Base-by-base conservation (phyloP, 2,329 filamentous ascomycete species). In the Nothophaeocryptopus gaeumannii region DNA sequence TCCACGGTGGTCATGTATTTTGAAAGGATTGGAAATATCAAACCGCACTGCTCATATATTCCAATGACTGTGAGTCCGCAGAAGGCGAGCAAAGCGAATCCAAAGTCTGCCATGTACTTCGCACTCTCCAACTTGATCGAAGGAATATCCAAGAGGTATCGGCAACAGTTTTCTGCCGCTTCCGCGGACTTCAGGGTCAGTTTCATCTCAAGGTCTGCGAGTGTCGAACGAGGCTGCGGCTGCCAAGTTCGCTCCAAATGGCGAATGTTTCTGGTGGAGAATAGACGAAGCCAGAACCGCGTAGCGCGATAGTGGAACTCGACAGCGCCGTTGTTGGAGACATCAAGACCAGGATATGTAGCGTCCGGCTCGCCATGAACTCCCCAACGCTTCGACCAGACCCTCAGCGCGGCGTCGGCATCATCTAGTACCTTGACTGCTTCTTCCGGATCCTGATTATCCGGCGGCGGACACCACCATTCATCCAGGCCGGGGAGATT, bases 311-410 rank as follows among this genome's bases (percentile, higher is more conserved):
- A 48, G 15, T 48, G 45, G 11, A 42, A 48, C 7, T 35, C 31
- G n/a, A 48, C 45, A 16, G 39, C 45, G 14, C 45, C 45, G 14
- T 41, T 47, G 10, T 42, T 42, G 20, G n/a, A 29, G 5, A 44
- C 13, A 26, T 49, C 39, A 3, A 49, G 39, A 3, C 39, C 47
- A 12, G 47, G 47, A 11, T 49, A 44, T 1, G 47, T 49, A 12
- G 47, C 47, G 15, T 49, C 40, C 4, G 47, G 20, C 14, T 44
- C 47, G 2, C 47, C 47, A 33, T 49, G 47, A 13, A 49, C 39
- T 15, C 47, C 39, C 47, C 39, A 44, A 29, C 47, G 34, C 16
- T 34, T 39, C 15, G 32, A 32, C 39, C 47, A 49, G n/a, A 49
- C 47, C 38, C 44, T 35, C 11, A 49, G 40, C 10, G 47, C 47